Percentiles rank a stretch among this genome's conserved stretches.
phyloP scores from a whole-genome alignment of 1,139 yeast species.

The Neolecta irregularis region DNA sequence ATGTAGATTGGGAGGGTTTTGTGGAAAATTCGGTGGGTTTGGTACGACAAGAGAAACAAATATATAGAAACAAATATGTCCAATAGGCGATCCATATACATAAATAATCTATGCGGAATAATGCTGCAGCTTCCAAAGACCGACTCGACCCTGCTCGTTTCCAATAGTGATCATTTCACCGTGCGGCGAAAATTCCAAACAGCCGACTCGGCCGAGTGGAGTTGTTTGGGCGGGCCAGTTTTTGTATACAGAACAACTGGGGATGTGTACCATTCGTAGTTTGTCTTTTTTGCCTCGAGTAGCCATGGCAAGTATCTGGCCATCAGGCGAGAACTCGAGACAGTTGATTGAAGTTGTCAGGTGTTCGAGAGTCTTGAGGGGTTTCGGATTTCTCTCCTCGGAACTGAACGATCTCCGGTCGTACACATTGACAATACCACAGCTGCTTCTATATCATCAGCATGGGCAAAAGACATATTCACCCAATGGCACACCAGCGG shows the following conservation, averaged over 20 bases:
- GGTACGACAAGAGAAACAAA: too few species aligned
- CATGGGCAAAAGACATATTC: neutral
- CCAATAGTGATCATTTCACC: conserved; percentile 78
- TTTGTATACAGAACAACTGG: conserved; percentile 68
- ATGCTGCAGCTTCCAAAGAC: conserved; percentile 80
- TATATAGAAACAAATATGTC: too few species aligned
- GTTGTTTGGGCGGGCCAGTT: conserved; percentile 98
- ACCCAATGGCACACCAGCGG: conserved; percentile 78
- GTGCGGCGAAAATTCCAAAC: conserved; percentile 66
- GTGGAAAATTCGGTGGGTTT: too few species aligned
- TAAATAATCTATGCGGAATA: conserved; percentile 25
- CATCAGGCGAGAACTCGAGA: conserved; percentile 67
- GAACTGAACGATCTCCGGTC: conserved; percentile 33
- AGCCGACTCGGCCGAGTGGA: conserved; percentile 83
- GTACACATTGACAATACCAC: conserved; percentile 81
- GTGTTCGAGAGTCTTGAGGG: conserved; percentile 41
- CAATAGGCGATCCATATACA: neutral
- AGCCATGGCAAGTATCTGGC: conserved; percentile 75
- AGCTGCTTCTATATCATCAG: conserved; percentile 30
- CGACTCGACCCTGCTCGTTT: conserved; percentile 77
- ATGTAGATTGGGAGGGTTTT: too few species aligned
- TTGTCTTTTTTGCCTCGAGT: conserved; percentile 80
- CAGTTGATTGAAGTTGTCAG: conserved; percentile 57
- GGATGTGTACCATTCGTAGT: conserved; percentile 70
- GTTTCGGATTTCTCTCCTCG: conserved; percentile 24